Conservation (phyloP, 2,329 filamentous ascomycete species). For the Arthrobotrys megalospora region DNA sequence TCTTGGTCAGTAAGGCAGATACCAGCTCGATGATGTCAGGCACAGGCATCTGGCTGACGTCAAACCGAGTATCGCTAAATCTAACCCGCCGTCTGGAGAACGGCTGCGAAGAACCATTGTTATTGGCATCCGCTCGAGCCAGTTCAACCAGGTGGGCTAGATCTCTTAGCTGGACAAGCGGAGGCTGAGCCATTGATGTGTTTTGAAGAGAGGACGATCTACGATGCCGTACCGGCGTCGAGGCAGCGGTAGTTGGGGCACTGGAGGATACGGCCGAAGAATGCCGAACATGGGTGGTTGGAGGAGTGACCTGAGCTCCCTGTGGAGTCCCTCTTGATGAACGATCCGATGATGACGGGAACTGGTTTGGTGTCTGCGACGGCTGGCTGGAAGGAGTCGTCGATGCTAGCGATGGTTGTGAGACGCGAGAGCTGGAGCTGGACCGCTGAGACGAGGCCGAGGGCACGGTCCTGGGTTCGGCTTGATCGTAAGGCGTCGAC, state of each 20-base stretch:
- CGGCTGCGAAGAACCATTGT: constrained; percentile 61
- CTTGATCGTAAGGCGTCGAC: constrained; percentile 56
- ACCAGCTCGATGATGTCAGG: constrained; percentile 99
- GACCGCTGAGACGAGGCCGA: constrained; percentile 47
- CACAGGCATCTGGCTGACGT: constrained; percentile 98
- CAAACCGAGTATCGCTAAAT: constrained; percentile 76
- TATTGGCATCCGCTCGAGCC: constrained; percentile 77
- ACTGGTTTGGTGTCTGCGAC: constrained; percentile 45
- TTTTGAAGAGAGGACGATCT: constrained; percentile 61
- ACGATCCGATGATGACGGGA: constrained; percentile 34
- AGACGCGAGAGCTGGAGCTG: constrained; percentile 40
- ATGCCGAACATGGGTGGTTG: constrained; percentile 52
- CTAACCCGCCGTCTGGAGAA: constrained; percentile 59
- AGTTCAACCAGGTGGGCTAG: constrained; percentile 92
- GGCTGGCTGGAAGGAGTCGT: constrained; percentile 41
- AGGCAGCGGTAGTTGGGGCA: constrained; percentile 60
- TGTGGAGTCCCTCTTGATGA: constrained; percentile 48
- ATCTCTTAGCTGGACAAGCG: constrained; percentile 83
- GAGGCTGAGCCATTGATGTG: constrained; percentile 68
- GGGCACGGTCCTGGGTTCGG: constrained; percentile 52
- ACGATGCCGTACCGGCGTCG: constrained; percentile 61
- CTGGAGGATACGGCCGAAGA: constrained; percentile 54
- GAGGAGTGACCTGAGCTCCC: constrained; percentile 42
- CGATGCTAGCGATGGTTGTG: constrained; percentile 16
- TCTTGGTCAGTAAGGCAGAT: constrained; percentile 93